Evolutionary conservation across 345 rosid species (phyloP), one percentile per base, ranked within the genome.

Genomic region (Ceriops decandra): DNA sequence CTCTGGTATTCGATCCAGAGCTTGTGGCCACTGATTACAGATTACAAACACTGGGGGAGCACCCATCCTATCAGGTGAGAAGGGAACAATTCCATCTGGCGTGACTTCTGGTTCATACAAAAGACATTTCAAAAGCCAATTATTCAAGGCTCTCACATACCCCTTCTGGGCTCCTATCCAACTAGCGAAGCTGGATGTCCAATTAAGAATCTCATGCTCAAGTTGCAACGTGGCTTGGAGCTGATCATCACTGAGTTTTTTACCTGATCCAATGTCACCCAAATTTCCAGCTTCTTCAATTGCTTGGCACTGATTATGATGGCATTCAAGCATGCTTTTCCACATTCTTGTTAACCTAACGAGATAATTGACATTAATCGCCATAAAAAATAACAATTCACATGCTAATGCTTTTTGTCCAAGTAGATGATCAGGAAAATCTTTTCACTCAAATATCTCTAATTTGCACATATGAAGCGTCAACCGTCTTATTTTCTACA

Each of bases 11-110:
- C 88, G 76, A 2, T 84, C 92, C 76, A 95, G 35, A 68, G 91
- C 87, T 80, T 88, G 89, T 42, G 93, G 81, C 99, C 99, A 95
- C 72, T 90, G 99, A 79, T 95, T 82, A 75, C 99, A 95, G 52
- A 95, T 87, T 35, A 92, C 96, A 62, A 95, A 95, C 30, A 95
- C 84, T 0, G 89, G 83, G 35, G 99, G 99, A 30, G 99, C 98
- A 32, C 98, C 98, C 1, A 95, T 68, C 68, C 98, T 83, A 69
- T 98, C 92, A 26, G 99, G 99, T 10, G 99, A 95, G 72, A 88
- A 90, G 70, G 98, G 98, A 64, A n/a, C 88, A 21, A 81, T 74
- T 9, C 98, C 99, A 79, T 95, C 98, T 0, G 90, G 64, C n/a
- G 95, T 95, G 62, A 83, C 90, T 77, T 95, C 99, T 9, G 98